Evolutionary conservation across 495 filamentous ascomycete species (phyloP).

Genomic region (Hyaloscypha variabilis): DNA sequence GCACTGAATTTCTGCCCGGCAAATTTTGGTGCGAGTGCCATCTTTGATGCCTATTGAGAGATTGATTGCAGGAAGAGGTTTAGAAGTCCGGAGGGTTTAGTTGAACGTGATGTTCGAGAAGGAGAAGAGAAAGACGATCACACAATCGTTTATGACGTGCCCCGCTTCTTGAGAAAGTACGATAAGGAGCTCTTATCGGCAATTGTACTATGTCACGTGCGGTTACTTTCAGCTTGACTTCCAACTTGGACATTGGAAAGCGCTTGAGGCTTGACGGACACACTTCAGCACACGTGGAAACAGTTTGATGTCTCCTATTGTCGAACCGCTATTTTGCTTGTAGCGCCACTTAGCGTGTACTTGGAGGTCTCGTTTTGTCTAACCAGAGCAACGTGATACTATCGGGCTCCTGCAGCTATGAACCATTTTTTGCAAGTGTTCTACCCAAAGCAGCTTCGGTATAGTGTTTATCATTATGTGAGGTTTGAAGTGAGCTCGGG

Average conservation of each 20-base stretch:
- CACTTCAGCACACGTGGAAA: no score
- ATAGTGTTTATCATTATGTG: slow-evolving; percentile 9
- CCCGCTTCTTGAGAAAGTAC: no score
- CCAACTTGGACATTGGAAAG: no score
- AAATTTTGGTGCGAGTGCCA: slow-evolving; percentile 82
- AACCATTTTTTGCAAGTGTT: not conserved
- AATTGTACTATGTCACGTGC: not conserved
- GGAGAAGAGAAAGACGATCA: not conserved
- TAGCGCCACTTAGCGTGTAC: no score
- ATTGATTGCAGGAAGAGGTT: not conserved
- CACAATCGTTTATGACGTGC: not conserved
- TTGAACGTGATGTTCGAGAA: not conserved
- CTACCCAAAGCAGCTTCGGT: not conserved
- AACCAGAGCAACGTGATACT: no score
- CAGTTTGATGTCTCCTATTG: no score
- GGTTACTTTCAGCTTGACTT: no score
- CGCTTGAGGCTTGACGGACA: no score
- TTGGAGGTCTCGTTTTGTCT: no score
- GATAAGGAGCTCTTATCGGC: not conserved
- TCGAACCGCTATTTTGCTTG: no score
- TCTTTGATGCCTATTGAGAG: slow-evolving; percentile 32
- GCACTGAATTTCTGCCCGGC: slow-evolving; percentile 64
- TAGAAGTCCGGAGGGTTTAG: not conserved
- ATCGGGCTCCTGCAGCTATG: not conserved
- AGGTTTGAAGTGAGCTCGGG: not conserved